phyloP scores from a whole-genome alignment of 805 yeast species.

The Blastobotrys muscicola region DNA sequence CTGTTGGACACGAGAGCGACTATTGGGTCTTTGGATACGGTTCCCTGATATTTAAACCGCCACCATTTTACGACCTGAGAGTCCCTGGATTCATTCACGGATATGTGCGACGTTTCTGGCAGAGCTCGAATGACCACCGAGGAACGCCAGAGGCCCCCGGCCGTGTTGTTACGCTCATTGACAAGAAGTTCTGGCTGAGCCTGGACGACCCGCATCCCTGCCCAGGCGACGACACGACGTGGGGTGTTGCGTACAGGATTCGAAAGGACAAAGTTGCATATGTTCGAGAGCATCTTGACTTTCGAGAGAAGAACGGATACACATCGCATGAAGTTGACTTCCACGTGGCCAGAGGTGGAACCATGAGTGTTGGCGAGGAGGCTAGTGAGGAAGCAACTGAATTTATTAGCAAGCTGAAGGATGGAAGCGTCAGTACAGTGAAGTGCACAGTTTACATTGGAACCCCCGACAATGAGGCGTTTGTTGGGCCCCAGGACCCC shows the following conservation, averaged over 20 bases:
- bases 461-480: conserved; percentile 68
- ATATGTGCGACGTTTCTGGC: conserved; percentile 82
- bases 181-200: conserved; percentile 45
- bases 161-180: conserved; percentile 73
- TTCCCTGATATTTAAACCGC: conserved; percentile 81
- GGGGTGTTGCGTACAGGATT: conserved; percentile 82
- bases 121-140: conserved; percentile 78
- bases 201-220: conserved; percentile 32
- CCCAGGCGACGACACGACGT: conserved; percentile 30
- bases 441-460: conserved; percentile 70
- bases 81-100: conserved; percentile 72
- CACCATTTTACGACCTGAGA: conserved; percentile 53
- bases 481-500: conserved; percentile 70
- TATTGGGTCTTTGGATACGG: conserved; percentile 87
- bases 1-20: conserved; percentile 5
- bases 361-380: conserved; percentile 9
- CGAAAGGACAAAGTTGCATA: conserved; percentile 50
- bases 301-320: conserved; percentile 86
- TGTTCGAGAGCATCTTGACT: conserved; percentile 63
- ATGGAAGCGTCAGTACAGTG: background rate
- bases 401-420: conserved; percentile 1
- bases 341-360: conserved; percentile 30
- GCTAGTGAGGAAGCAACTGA: conserved; percentile 3
- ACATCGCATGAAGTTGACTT: conserved; percentile 59
- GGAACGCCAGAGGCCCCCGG: conserved; percentile 87